Base-by-base conservation (phyloP, 2,329 filamentous ascomycete species). In the Fusarium irregulare region DNA sequence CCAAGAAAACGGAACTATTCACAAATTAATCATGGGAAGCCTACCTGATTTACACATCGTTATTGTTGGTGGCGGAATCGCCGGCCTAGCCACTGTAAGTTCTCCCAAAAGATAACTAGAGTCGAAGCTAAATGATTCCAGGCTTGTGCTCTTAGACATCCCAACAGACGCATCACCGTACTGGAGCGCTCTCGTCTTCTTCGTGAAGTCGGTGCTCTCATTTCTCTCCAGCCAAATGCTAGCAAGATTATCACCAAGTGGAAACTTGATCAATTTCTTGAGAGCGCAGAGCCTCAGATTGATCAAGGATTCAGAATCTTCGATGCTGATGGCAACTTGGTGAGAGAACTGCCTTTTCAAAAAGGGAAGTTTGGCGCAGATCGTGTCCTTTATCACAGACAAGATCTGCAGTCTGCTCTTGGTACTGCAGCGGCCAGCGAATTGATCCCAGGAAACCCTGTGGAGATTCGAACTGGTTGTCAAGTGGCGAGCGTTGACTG, bases 51-150 rank as follows among this genome's bases (percentile, higher is more conserved):
- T 66, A 21, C 63, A 72, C 27, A 14, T 72, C 5, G 60, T 70
- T 3, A 73, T 73, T 27, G 68, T 73, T 10, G 70, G 71, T 21
- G 71, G 70, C 20, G 71, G 71, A 18, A 73, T 73, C 14, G 71
- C 66, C 25, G 68, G 68, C 6, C 63, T 70, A 4, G 66, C 60
- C n/a, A 57, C 66, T 14, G 68, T 72, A 60, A 28, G 68, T 50
- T 23, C 23, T 16, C 4, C 21, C 9, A 28, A 25, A 3, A 18
- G 3, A 3, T 7, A 6, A 1, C 16, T 10, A 7, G 27, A 12
- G 27, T 7, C 4, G 7, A 13, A 18, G 28, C 46, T 65, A 45
- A 69, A 30, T 28, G 4, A 6, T 3, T 2, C 4, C 4, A 73
- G 68, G 60, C 71, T 2, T 63, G 70, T 45, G 56, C 65, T 21